phyloP scores from a whole-genome alignment of 2,329 filamentous ascomycete species.

The Pestalotiopsis sp. region DNA sequence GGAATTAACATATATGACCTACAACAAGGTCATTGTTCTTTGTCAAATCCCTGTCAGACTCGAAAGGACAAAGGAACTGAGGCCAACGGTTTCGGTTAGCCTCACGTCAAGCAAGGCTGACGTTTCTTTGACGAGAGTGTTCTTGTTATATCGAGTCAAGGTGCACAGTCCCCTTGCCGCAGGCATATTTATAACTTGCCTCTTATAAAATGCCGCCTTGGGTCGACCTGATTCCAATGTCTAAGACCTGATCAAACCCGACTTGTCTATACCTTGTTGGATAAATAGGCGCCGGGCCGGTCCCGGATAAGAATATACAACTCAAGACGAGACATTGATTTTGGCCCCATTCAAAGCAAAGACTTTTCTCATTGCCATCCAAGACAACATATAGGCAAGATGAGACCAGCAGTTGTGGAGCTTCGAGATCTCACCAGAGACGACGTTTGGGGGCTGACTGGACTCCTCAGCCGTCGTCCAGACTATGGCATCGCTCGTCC shows the following conservation, averaged over 20 bases:
- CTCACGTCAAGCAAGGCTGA: not conserved
- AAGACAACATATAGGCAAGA: not conserved
- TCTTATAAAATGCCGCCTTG: not conserved
- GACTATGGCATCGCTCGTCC: slow-evolving; percentile 33
- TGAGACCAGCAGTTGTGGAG: slow-evolving; percentile 21
- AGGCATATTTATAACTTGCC: not conserved
- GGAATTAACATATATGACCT: not conserved
- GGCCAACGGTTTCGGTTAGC: not conserved
- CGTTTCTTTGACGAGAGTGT: slow-evolving; percentile 2
- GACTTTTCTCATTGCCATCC: not conserved
- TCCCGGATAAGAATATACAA: not conserved
- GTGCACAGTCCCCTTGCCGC: not conserved
- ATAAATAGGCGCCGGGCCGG: not conserved
- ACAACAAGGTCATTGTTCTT: not conserved
- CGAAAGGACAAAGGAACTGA: not conserved
- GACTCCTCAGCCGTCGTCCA: slow-evolving; percentile 39
- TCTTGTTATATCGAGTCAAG: slow-evolving; percentile 6
- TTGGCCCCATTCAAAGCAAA: not conserved
- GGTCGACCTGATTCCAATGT: not conserved
- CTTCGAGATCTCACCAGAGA: slow-evolving; percentile 27
- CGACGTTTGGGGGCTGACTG: slow-evolving; percentile 35
- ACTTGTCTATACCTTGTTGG: not conserved
- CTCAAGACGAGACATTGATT: not conserved
- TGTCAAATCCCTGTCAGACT: not conserved
- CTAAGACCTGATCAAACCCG: not conserved